These are phyloP conservation scores for Myrica gale DNA, from an alignment of 306 rosid species.

Conservation along the genomic window DNA sequence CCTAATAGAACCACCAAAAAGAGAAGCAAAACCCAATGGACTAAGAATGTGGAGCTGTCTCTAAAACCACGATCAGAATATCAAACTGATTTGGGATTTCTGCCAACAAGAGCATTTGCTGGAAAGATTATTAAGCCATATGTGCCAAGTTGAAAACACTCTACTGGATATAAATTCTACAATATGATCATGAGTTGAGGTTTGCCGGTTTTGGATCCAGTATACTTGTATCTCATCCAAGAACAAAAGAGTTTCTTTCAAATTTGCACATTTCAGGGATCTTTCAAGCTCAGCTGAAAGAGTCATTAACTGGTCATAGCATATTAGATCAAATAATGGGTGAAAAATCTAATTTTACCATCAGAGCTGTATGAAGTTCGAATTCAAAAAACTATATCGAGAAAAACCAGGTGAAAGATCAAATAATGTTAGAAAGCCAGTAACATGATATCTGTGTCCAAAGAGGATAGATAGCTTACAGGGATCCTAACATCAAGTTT, in stretches of 20 bases:
- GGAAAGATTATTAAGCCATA: neutral
- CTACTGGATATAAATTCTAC: neutral
- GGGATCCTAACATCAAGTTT: slow-evolving; percentile 85
- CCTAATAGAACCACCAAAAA: neutral
- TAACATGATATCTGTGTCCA: neutral
- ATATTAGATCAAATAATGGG: neutral
- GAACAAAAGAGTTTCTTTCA: slow-evolving; percentile 2
- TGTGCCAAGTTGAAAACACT: neutral
- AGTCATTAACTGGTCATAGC: too few species aligned
- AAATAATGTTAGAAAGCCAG: neutral
- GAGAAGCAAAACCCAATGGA: neutral
- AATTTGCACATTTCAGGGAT: neutral
- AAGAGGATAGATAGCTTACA: slow-evolving; percentile 55
- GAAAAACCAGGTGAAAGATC: neutral
- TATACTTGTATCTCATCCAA: neutral
- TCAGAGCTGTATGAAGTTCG: neutral
- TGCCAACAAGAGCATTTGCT: neutral
- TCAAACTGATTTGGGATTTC: neutral
- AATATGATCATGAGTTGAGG: neutral
- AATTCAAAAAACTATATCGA: neutral
- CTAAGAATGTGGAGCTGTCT: neutral
- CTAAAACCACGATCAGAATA: neutral
- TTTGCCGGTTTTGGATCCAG: neutral
- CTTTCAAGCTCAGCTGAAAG: slow-evolving; percentile 3
- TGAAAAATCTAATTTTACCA: neutral